These are phyloP conservation scores for Jacaranda copaia DNA, from an alignment of 257 asterid genomes.

Conservation along the genomic window DNA sequence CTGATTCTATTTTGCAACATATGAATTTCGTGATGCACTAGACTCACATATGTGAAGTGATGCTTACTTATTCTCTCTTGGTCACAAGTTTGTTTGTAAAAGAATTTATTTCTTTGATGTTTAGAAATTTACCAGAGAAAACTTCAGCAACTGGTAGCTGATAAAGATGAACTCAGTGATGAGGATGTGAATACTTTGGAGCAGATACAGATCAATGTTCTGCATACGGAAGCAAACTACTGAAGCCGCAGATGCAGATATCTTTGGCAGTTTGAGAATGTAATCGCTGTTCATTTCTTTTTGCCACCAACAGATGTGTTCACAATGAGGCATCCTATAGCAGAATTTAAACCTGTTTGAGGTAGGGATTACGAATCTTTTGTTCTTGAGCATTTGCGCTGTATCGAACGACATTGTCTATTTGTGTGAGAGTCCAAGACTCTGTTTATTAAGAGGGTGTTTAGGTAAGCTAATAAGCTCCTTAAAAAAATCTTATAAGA, in stretches of 20 bases:
- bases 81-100: background rate
- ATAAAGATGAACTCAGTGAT: constrained; percentile 85
- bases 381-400: too few species aligned
- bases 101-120: constrained; percentile 9
- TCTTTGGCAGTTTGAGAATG: constrained; percentile 96
- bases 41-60: background rate
- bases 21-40: too few species aligned
- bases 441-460: too few species aligned
- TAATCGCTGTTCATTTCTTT: constrained; percentile 36
- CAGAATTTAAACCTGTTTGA: constrained; percentile 16
- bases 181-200: constrained; percentile 82
- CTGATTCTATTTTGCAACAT: background rate
- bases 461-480: too few species aligned
- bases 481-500: too few species aligned
- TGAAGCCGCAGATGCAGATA: constrained; percentile 89
- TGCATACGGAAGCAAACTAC: constrained; percentile 91
- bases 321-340: background rate
- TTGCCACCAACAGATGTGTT: background rate
- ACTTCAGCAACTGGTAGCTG: constrained; percentile 76
- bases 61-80: too few species aligned
- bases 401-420: too few species aligned
- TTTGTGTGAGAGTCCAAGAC: too few species aligned
- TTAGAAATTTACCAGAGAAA: constrained; percentile 88
- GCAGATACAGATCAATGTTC: constrained; percentile 82
- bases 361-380: background rate